These are phyloP conservation scores for Colletotrichum acutatum DNA, from an alignment of 2,329 filamentous ascomycete genomes.

Conservation along the genomic window DNA sequence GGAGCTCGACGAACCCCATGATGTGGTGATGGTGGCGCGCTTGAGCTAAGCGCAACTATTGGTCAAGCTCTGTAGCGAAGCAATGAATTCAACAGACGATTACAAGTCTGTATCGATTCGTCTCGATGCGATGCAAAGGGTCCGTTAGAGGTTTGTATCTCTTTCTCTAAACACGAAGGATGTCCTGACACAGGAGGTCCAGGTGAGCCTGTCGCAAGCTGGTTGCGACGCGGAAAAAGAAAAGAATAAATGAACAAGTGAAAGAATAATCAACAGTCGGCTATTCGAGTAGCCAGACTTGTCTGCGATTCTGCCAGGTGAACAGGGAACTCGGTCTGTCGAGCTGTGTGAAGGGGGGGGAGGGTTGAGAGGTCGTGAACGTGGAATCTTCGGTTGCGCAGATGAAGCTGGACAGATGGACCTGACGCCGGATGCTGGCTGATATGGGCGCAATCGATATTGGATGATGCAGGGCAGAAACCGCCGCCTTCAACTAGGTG, in stretches of 20 bases:
- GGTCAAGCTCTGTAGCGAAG: neutral
- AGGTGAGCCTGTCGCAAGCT: constrained; percentile 30
- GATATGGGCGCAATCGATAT: constrained; percentile 34
- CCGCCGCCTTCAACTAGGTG: constrained; percentile 18
- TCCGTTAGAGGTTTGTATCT: neutral
- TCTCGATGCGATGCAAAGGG: constrained; percentile 6
- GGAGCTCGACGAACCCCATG: constrained; percentile 43
- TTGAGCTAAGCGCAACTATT: constrained; percentile 23
- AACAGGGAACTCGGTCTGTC: constrained; percentile 38
- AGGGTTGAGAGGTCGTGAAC: constrained; percentile 13
- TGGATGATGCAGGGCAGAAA: constrained; percentile 33
- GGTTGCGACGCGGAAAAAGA: constrained; percentile 25
- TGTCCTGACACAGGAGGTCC: constrained; percentile 28
- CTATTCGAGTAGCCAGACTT: constrained; percentile 2
- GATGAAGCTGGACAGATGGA: constrained; percentile 31
- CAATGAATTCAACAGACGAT: constrained; percentile 1
- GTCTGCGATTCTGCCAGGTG: constrained; percentile 34
- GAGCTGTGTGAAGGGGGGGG: constrained; percentile 36
- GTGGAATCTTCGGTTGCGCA: constrained; percentile 19
- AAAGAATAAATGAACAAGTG: constrained; percentile 31
- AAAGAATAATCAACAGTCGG: constrained; percentile 33
- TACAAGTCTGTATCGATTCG: neutral
- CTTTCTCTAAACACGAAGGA: constrained; percentile 27
- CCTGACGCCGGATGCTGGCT: constrained; percentile 8
- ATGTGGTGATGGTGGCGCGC: constrained; percentile 35